Base-by-base conservation (phyloP, 192 early-diverging fungal species). In the Coemansia sp. region DNA sequence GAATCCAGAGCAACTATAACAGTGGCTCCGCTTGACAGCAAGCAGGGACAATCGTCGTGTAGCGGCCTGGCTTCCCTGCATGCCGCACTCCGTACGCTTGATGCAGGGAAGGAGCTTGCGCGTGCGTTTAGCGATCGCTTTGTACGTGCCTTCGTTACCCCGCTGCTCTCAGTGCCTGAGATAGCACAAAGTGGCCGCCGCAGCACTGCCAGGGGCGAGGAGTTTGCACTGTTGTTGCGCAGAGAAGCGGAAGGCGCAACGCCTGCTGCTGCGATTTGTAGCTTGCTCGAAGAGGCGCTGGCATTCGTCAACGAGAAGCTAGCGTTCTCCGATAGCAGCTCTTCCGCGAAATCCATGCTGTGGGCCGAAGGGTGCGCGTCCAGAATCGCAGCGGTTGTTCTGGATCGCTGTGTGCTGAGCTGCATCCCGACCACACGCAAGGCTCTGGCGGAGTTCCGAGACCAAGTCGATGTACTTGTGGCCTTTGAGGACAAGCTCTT, bases 341-440 rank as follows among this genome's bases (percentile, higher is more conserved):
- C 16, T 2, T n/a, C 33, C 10, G 20, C 10, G 35, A 3, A 8
- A 21, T 24, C 18, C 48, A 59, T 59, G 16, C 65, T n/a, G 64
- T 44, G 44, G 24, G 49, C 51, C 52, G 35, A 57, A 48, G 52
- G 33, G 4, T 26, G 69, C n/a, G 57, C 34, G 4, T 0, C 15
- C 30, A 16, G 59, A 5, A 53, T 76, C 8, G 53, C 65, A 4
- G 46, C 43, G 21, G 49, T 76, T 44, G 69, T 76, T 11, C 46
- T 68, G 6, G 69, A 76, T 45, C 69, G 75, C 24, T 76, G 75
- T 24, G 36, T 71, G 21, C 43, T 71, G 44, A 39, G 59, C 43
- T 34, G 65, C 55, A 71, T 70, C 39, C 76, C 71, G 20, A 44
- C 53, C 2, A 60, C 71, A 6, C 58, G 76, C 26, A 51, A 33